Evolutionary conservation across 2,329 filamentous ascomycete genomes (phyloP).

Genomic region (Daldinia sp.): DNA sequence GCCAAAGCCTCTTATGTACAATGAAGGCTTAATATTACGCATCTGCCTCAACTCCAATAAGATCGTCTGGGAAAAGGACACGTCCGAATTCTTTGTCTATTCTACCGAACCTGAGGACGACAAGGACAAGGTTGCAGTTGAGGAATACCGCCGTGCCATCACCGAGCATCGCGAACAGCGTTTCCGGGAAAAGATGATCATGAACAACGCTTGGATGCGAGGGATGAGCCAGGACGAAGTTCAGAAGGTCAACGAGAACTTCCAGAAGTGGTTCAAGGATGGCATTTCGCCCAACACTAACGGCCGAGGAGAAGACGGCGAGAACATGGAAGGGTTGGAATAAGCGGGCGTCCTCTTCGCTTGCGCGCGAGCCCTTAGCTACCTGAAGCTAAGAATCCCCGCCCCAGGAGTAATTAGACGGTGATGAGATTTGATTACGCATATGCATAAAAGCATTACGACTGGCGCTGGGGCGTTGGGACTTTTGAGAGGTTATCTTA

Average conservation of each 20-base stretch:
- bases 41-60: constrained; percentile 82
- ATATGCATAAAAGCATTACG: constrained; percentile 27
- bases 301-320: constrained; percentile 38
- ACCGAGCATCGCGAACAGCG: constrained; percentile 72
- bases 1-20: constrained; percentile 67
- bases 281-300: constrained; percentile 52
- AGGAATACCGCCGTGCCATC: constrained; percentile 63
- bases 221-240: constrained; percentile 80
- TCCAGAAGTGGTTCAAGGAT: constrained; percentile 62
- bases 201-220: constrained; percentile 82
- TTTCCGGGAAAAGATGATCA: constrained; percentile 81
- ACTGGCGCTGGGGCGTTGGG: constrained; percentile 26
- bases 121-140: constrained; percentile 70
- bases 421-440: constrained; percentile 17
- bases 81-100: constrained; percentile 75
- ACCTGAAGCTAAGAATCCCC: neutral
- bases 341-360: constrained; percentile 8
- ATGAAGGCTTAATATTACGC: constrained; percentile 74
- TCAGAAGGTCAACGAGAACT: constrained; percentile 75
- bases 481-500: neutral
- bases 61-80: constrained; percentile 77
- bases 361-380: neutral
- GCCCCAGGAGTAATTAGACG: constrained; percentile 4
- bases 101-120: constrained; percentile 73
- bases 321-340: constrained; percentile 38